Conservation (phyloP, 129 eudicot species). For the Tanacetum coccineum region DNA sequence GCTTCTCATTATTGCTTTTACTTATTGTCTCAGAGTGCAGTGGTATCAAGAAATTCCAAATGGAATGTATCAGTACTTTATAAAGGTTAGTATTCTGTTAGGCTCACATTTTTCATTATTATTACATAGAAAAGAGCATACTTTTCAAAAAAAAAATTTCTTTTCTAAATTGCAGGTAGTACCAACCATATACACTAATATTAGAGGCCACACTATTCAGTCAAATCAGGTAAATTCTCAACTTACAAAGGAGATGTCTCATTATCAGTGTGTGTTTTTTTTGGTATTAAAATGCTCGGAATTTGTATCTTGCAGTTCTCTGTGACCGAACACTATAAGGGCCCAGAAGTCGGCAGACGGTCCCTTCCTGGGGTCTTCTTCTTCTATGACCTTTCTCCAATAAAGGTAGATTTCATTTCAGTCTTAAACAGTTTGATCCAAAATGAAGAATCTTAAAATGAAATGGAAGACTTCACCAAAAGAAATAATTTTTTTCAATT, state of each 20-base stretch:
- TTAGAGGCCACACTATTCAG: slow-evolving; percentile 64
- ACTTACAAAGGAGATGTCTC: background rate
- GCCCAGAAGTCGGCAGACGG: slow-evolving; percentile 60
- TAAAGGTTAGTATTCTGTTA: slow-evolving; percentile 53
- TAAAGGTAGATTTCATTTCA: slow-evolving; percentile 53
- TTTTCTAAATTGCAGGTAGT: slow-evolving; percentile 56
- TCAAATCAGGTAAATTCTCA: slow-evolving; percentile 77
- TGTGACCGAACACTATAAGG: slow-evolving; percentile 82
- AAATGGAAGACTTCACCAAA: background rate
- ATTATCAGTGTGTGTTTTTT: background rate
- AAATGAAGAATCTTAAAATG: background rate
- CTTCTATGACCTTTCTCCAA: slow-evolving; percentile 92
- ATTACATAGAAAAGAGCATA: background rate
- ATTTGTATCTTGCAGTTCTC: slow-evolving; percentile 54
- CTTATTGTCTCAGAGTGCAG: slow-evolving; percentile 42
- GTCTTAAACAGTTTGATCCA: background rate
- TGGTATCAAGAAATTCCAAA: slow-evolving; percentile 61
- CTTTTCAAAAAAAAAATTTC: background rate
- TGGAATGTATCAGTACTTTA: slow-evolving; percentile 83
- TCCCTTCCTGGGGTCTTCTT: slow-evolving; percentile 84
- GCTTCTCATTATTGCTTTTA: slow-evolving; percentile 11
- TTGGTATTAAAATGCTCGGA: background rate
- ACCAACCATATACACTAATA: slow-evolving; percentile 76
- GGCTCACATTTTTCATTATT: background rate
- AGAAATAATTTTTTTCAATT: background rate